Percentiles rank a stretch among this genome's conserved stretches.
Evolutionary conservation across 371 early-diverging fungal species (phyloP).

Genomic region (Quaeritorhiza haematococci): DNA sequence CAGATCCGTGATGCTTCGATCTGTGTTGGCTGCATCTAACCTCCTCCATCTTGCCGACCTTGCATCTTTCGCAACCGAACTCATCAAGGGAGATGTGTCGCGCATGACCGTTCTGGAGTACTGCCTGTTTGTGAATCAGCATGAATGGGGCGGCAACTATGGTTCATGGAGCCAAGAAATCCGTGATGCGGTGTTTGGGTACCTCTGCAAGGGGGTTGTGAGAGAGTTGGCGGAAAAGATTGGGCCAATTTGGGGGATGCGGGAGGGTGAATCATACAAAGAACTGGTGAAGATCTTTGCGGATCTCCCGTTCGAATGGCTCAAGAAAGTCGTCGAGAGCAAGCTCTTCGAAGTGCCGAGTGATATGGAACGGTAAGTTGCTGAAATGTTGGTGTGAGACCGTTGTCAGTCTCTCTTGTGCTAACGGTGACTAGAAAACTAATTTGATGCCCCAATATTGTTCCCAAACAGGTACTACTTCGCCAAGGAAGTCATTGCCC

Average conservation of each 20-base stretch:
- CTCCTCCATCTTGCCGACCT: slow-evolving; percentile 39
- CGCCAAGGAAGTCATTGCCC: slow-evolving; percentile 41
- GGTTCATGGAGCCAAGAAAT: slow-evolving; percentile 20
- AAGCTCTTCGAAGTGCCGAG: slow-evolving; percentile 39
- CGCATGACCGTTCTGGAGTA: slow-evolving; percentile 34
- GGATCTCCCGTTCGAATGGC: slow-evolving; percentile 53
- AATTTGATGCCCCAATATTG: background rate
- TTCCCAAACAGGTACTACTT: slow-evolving; percentile 39
- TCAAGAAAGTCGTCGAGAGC: slow-evolving; percentile 46
- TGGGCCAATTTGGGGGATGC: slow-evolving; percentile 35
- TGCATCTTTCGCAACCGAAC: slow-evolving; percentile 23
- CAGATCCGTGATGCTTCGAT: slow-evolving; percentile 23
- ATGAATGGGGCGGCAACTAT: slow-evolving; percentile 17
- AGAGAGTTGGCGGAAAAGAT: slow-evolving; percentile 31
- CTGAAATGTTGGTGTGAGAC: background rate
- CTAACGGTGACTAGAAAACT: background rate
- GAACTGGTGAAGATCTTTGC: slow-evolving; percentile 38
- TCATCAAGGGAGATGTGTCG: slow-evolving; percentile 35
- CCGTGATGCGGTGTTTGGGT: slow-evolving; percentile 34
- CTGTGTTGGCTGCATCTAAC: slow-evolving; percentile 34
- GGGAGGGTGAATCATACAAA: slow-evolving; percentile 35
- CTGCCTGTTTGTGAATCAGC: slow-evolving; percentile 32
- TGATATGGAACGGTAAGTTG: slow-evolving; percentile 44
- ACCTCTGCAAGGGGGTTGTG: slow-evolving; percentile 36
- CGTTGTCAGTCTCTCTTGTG: background rate